Evolutionary conservation across 257 asterid species (phyloP), one percentile per base, ranked within the genome.

Genomic region (Ilex aquifolium): DNA sequence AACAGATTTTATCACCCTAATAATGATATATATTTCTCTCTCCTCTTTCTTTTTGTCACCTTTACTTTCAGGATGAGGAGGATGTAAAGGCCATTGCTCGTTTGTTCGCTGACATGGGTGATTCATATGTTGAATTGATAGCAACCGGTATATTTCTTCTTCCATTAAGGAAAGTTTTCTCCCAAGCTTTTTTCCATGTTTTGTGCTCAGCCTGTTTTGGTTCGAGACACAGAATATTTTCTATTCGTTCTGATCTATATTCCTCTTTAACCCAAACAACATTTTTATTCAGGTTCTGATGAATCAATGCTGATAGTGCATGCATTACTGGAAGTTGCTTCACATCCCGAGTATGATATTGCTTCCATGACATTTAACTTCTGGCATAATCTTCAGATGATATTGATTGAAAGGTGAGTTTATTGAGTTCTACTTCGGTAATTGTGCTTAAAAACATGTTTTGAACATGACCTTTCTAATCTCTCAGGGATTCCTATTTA

Each of bases 41-140:
- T 57, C 30, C 67, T 44, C 62, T 62, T 55, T 72, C 61, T 54
- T 70, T 67, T 67, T 21, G 27, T 51, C 73, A 56, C 62, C 57
- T 52, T 65, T 65, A 66, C 65, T 72, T 72, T 78, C 80, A 93
- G 99, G 99, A 93, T 64, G 99, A 90, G 77, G 97, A 93, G 81
- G 97, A 90, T 84, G 88, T 87, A 71, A 93, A 93, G 83, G 99
- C 97, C 71, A 81, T 93, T 82, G 96, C 95, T 73, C 96, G 97
- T 76, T 81, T 93, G 64, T 85, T 93, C 81, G 96, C 97, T 65
- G 99, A 93, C 76, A 82, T 90, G 96, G 99, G 97, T 11, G 96
- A 93, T 74, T 88, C 99, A 15, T 93, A 93, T 75, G 99, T 85
- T 72, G 97, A 93, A 77, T 68, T 90, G 78, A 93, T 93, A 78